These are phyloP conservation scores for Nigrospora osmanthi DNA, from an alignment of 2,329 filamentous ascomycete genomes.

Conservation along the genomic window DNA sequence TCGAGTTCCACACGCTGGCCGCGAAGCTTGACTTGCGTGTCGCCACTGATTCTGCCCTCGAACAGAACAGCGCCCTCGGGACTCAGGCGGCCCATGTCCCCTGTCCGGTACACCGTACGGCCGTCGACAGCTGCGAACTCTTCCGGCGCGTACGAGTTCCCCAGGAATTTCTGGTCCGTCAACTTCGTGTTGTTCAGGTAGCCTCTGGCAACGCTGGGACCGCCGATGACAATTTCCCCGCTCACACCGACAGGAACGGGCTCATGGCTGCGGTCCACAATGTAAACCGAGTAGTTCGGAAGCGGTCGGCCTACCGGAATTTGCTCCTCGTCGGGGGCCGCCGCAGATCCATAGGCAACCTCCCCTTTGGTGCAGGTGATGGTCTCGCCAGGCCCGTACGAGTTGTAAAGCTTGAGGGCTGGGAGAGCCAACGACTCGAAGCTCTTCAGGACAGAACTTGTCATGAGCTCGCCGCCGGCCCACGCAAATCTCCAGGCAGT, in stretches of 20 bases:
- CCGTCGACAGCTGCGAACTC: conserved; percentile 3
- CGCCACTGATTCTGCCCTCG: conserved; percentile 25
- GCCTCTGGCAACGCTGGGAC: conserved; percentile 9
- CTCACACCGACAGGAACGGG: conserved; percentile 2
- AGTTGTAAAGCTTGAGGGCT: not conserved
- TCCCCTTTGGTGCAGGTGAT: not conserved
- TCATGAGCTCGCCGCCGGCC: not conserved
- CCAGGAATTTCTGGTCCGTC: conserved; percentile 13
- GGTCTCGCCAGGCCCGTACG: not conserved
- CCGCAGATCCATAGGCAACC: not conserved
- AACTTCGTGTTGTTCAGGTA: conserved; percentile 20
- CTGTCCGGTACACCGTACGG: conserved; percentile 5
- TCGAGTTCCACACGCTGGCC: conserved; percentile 32
- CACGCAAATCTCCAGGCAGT: not conserved
- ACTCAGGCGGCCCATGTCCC: conserved; percentile 16
- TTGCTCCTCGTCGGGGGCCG: not conserved
- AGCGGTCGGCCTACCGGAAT: not conserved
- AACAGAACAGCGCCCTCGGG: conserved; percentile 20
- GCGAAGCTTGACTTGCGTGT: conserved; percentile 29
- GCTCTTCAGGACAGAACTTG: not conserved
- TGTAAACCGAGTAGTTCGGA: conserved; percentile 2
- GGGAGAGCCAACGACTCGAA: not conserved
- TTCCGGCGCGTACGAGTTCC: conserved; percentile 4
- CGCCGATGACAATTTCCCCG: conserved; percentile 7
- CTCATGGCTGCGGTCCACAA: conserved; percentile 2